Evolutionary conservation across 805 yeast genomes (phyloP).

Genomic region (Zygosaccharomyces bailii): DNA sequence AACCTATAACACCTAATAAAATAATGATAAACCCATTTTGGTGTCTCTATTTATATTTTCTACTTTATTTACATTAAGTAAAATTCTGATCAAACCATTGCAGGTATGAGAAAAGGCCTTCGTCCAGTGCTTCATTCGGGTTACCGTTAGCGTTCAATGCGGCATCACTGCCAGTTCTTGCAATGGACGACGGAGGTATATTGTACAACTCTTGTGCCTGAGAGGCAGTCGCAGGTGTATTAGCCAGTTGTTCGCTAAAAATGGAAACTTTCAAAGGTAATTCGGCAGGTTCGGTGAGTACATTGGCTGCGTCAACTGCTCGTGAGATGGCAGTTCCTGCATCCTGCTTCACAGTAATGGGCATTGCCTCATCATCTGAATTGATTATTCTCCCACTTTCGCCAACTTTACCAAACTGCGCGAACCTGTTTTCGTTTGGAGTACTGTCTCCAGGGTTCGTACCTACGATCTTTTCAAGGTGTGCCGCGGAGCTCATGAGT

Average conservation of each 20-base stretch:
- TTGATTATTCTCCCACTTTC: conserved; percentile 11
- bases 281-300: not conserved
- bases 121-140: conserved; percentile 17
- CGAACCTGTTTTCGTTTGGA: conserved; percentile 47
- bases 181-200: not conserved
- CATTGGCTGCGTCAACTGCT: not conserved
- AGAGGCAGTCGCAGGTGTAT: not conserved
- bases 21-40: too few relatives aligned
- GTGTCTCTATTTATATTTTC: too few relatives aligned
- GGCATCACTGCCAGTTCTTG: conserved; percentile 4
- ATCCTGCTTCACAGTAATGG: not conserved
- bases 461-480: conserved; percentile 42
- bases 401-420: conserved; percentile 44
- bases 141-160: conserved; percentile 1
- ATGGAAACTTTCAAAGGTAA: not conserved
- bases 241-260: not conserved
- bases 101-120: conserved; percentile 42
- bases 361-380: conserved; percentile 3
- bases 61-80: conserved; percentile 4
- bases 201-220: not conserved
- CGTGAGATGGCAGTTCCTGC: too few relatives aligned
- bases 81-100: conserved; percentile 52
- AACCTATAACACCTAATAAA: too few relatives aligned
- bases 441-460: conserved; percentile 52
- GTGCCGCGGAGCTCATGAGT: conserved; percentile 40